Evolutionary conservation across 768 basidiomycete species (phyloP).

Genomic region (Lactarius pseudohatsudake): DNA sequence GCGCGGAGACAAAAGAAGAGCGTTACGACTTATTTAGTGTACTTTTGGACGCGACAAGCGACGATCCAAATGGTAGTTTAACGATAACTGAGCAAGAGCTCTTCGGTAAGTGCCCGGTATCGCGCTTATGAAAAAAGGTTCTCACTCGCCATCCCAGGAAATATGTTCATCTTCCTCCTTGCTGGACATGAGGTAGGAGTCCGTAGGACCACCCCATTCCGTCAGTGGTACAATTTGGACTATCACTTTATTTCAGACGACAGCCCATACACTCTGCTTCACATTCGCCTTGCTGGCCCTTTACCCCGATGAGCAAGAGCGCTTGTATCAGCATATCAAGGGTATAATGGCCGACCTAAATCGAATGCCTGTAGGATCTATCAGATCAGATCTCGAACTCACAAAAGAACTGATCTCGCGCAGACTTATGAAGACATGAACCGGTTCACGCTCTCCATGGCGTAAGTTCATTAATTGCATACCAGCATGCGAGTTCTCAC

Average conservation of each 20-base stretch:
- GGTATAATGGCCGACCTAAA: conserved; percentile 36
- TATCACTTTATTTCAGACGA: conserved; percentile 34
- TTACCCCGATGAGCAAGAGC: conserved; percentile 44
- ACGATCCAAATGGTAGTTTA: conserved; percentile 18
- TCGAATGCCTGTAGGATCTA: conserved; percentile 15
- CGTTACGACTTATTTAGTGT: conserved; percentile 32
- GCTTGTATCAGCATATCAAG: conserved; percentile 39
- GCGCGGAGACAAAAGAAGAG: conserved; percentile 26
- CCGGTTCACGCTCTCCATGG: conserved; percentile 27
- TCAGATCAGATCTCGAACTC: background rate
- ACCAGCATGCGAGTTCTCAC: conserved; percentile 1
- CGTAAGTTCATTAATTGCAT: conserved; percentile 16
- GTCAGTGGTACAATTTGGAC: background rate
- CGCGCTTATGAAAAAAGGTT: background rate
- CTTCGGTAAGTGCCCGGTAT: conserved; percentile 17
- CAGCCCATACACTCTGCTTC: conserved; percentile 41
- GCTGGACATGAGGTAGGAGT: conserved; percentile 38
- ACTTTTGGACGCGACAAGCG: conserved; percentile 17
- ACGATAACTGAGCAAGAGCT: conserved; percentile 31
- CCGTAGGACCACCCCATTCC: background rate
- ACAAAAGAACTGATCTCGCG: background rate
- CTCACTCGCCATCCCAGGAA: conserved; percentile 13
- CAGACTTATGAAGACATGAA: conserved; percentile 33
- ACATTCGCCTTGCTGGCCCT: conserved; percentile 45
- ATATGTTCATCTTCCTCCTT: conserved; percentile 38